Conservation (phyloP, 75 land plant genomes). For the Gnetum montanum region DNA sequence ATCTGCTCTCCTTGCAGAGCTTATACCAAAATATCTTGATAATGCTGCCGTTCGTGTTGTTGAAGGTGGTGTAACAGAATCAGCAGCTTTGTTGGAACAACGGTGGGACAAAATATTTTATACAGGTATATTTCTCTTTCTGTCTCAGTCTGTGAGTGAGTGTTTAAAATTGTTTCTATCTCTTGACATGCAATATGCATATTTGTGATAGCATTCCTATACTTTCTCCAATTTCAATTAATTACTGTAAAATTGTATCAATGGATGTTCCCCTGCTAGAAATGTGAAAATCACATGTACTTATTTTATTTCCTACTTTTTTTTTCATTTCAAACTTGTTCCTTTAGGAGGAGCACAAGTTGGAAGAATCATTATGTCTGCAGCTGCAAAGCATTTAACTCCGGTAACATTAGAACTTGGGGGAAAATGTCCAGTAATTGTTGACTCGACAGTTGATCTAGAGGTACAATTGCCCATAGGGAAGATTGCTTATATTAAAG, state of each 20-base stretch:
- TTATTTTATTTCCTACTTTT: too few relatives aligned
- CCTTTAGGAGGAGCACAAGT: slow-evolving; percentile 63
- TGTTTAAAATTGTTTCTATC: too few relatives aligned
- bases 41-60: slow-evolving; percentile 62
- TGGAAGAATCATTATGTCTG: slow-evolving; percentile 80
- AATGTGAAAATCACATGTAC: too few relatives aligned
- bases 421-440: slow-evolving; percentile 80
- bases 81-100: slow-evolving; percentile 67
- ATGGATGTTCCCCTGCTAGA: too few relatives aligned
- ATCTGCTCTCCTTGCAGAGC: slow-evolving; percentile 49
- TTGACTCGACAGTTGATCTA: slow-evolving; percentile 65
- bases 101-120: slow-evolving; percentile 95
- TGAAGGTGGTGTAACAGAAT: slow-evolving; percentile 75
- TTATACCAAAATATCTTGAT: slow-evolving; percentile 59
- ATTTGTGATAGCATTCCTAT: too few relatives aligned
- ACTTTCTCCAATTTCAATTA: too few relatives aligned
- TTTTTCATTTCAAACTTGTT: too few relatives aligned
- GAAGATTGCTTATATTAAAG: too few relatives aligned
- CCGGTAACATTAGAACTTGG: slow-evolving; percentile 95
- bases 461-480: slow-evolving; percentile 46
- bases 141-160: too few relatives aligned
- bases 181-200: too few relatives aligned
- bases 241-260: too few relatives aligned
- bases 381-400: slow-evolving; percentile 95
- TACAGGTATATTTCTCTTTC: too few relatives aligned